Evolutionary conservation across 768 basidiomycete genomes (phyloP).

Genomic region (Gelatoporia subvermispora): DNA sequence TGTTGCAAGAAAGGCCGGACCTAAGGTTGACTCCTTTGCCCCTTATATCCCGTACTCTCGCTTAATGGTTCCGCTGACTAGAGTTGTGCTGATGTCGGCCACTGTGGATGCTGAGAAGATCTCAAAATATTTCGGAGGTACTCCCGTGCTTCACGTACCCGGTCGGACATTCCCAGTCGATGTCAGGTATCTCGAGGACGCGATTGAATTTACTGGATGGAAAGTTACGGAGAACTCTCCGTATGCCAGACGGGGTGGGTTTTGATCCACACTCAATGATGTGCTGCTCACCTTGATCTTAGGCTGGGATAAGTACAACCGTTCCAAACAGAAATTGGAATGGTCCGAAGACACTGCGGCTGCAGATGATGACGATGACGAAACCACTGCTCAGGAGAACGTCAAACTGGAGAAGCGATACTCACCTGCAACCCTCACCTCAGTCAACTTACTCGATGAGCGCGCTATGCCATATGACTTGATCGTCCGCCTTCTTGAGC

Average conservation of each 20-base stretch:
- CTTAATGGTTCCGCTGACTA: constrained; percentile 23
- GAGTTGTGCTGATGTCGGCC: constrained; percentile 94
- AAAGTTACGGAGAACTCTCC: constrained; percentile 73
- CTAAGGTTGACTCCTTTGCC: constrained; percentile 58
- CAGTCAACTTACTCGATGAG: constrained; percentile 84
- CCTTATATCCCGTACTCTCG: neutral
- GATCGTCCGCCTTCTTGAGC: constrained; percentile 77
- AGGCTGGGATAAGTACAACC: constrained; percentile 64
- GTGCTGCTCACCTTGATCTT: constrained; percentile 1
- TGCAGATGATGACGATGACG: constrained; percentile 67
- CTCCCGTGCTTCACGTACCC: constrained; percentile 82
- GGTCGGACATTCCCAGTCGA: constrained; percentile 95
- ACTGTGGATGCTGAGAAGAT: constrained; percentile 92
- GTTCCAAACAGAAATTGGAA: constrained; percentile 57
- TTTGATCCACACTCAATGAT: neutral
- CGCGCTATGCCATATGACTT: constrained; percentile 89
- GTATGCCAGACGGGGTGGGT: constrained; percentile 69
- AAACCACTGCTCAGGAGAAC: constrained; percentile 35
- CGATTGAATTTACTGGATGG: constrained; percentile 79
- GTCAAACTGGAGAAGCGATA: constrained; percentile 75
- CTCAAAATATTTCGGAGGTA: constrained; percentile 81
- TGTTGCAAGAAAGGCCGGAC: constrained; percentile 70
- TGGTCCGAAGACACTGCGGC: constrained; percentile 72
- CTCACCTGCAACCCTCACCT: constrained; percentile 65
- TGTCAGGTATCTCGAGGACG: constrained; percentile 83